phyloP scores from a whole-genome alignment of 164 flowering plant species.

The Berberis thunbergii region DNA sequence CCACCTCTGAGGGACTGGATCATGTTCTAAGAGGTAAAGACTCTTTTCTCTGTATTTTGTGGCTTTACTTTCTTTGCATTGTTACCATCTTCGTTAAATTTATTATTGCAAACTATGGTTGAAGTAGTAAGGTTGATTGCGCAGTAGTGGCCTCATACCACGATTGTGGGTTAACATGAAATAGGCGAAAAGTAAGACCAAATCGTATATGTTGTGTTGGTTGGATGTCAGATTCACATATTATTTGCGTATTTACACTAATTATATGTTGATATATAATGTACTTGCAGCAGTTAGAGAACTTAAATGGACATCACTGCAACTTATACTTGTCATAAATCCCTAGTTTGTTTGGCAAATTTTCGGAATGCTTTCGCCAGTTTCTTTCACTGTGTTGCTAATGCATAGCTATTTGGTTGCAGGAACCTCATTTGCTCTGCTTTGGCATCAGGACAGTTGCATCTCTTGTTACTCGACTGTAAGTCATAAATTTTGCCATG shows the following conservation, averaged over 20 bases:
- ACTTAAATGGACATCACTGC: not conserved
- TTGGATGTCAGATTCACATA: too few relatives aligned
- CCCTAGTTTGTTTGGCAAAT: not conserved
- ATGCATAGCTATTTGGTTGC: constrained; percentile 25
- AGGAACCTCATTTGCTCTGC: constrained; percentile 83
- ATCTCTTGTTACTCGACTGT: constrained; percentile 90
- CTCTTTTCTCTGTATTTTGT: constrained; percentile 2
- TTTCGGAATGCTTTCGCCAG: not conserved
- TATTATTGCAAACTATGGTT: too few relatives aligned
- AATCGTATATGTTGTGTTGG: too few relatives aligned
- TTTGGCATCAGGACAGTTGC: constrained; percentile 92
- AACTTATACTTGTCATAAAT: not conserved
- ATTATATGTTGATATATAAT: not conserved
- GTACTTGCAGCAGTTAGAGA: not conserved
- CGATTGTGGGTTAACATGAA: too few relatives aligned
- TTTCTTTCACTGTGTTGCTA: not conserved
- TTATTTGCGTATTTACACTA: not conserved
- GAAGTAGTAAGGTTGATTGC: too few relatives aligned
- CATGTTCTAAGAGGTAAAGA: constrained; percentile 71
- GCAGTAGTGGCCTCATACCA: too few relatives aligned
- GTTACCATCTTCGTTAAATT: not conserved
- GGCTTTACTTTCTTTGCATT: not conserved
- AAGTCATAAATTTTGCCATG: too few relatives aligned
- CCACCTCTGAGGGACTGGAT: constrained; percentile 63
- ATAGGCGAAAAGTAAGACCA: too few relatives aligned